Evolutionary conservation across 345 rosid genomes (phyloP), one percentile per base, ranked within the genome.

Genomic region (Arabidopsis suecica): DNA sequence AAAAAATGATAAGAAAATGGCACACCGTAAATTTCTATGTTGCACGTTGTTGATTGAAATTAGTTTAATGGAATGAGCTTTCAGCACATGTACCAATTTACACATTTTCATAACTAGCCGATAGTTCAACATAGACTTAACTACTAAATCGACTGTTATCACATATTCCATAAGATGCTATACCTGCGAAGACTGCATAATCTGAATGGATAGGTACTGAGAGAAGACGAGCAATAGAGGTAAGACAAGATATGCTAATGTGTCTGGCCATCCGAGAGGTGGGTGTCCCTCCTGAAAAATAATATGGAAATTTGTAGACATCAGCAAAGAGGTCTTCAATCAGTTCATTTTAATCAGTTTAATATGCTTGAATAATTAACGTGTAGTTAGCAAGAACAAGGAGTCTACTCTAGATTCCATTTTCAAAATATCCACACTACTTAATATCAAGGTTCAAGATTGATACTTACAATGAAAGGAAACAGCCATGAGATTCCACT

Each of bases 231-330:
- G 82, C 68, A 90, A 70, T 5, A 88, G 70, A 28, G 98, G 98
- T 81, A 94, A 82, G 78, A 88, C 96, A 56, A 94, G 97, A 80
- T 94, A 94, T n/a, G 96, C 92, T 56, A 90, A 80, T 13, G 97
- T 91, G 76, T 86, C 96, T 2, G 91, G 59, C 98, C 97, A 94
- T 68, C 98, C 98, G 37, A 94, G 96, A 23, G 98, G 98, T 72
- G 98, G 98, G 47, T 88, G 96, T 59, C 98, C 97, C 70, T 94
- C 97, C 98, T 94, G 86, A 60, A 41, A 73, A 58, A 72, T 61
- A 33, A 36, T 51, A 14, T 12, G 7, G 25, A 65, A 45, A 65
- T 38, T 57, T 11, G 23, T 22, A 49, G 4, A 38, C 60, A 54
- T 71, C 7, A 64, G 76, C 51, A 63, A 68, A 20, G 32, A 63